Percentiles rank a stretch among this genome's conserved stretches.
Conservation (phyloP, 129 eudicot genomes). For the Deinandra increscens region DNA sequence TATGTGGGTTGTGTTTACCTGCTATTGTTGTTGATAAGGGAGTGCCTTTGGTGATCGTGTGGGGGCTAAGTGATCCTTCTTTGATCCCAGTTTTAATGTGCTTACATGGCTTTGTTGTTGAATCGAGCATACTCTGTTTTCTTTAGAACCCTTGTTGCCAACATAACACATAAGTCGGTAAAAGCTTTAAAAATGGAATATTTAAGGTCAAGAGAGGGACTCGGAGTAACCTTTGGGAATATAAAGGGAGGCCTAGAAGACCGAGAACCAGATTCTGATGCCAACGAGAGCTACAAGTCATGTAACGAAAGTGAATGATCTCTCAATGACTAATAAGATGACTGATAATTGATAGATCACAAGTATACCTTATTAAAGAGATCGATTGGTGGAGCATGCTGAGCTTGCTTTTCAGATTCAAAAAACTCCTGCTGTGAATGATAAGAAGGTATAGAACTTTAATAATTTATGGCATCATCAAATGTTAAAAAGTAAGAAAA, state of each 20-base stretch:
- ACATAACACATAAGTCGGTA: conserved; percentile 41
- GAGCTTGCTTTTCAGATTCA: conserved; percentile 67
- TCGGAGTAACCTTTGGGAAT: conserved; percentile 49
- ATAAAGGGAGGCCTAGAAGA: conserved; percentile 31
- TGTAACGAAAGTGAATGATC: background rate
- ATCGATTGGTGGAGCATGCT: conserved; percentile 67
- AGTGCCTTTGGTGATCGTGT: conserved; percentile 18
- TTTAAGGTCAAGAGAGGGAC: background rate
- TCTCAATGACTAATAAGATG: background rate
- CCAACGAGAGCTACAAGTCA: conserved; percentile 62
- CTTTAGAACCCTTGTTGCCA: conserved; percentile 75
- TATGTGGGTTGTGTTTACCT: conserved; percentile 35
- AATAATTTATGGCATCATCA: background rate
- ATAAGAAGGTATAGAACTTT: background rate
- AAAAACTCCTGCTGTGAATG: conserved; percentile 55
- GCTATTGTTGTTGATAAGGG: conserved; percentile 27
- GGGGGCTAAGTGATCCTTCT: conserved; percentile 26
- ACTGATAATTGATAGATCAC: background rate
- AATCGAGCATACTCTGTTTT: conserved; percentile 50
- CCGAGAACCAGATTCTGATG: conserved; percentile 51
- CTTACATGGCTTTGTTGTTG: conserved; percentile 7
- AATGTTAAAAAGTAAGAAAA: background rate
- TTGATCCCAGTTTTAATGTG: conserved; percentile 14
- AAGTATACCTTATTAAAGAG: conserved; percentile 76
- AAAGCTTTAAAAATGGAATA: background rate